Percentiles rank a stretch among this genome's conserved stretches.
Conservation (phyloP, 345 rosid genomes). For the Eucalyptus decipiens region DNA sequence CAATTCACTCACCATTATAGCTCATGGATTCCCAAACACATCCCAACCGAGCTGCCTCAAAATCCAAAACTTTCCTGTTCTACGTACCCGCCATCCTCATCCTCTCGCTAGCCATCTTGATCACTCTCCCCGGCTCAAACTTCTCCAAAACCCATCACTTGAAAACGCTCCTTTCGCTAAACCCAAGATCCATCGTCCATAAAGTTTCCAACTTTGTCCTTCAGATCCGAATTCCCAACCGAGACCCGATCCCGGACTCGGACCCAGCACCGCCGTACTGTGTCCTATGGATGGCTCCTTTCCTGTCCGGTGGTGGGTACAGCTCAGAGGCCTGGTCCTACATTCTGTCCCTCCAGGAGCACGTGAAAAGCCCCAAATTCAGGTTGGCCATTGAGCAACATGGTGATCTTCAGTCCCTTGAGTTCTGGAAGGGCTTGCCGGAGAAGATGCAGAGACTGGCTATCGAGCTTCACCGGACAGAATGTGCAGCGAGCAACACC, state of each 20-base stretch:
- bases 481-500: constrained; percentile 48
- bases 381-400: constrained; percentile 59
- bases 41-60: background rate
- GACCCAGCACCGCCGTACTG: constrained; percentile 21
- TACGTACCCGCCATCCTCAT: constrained; percentile 21
- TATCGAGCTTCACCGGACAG: constrained; percentile 25
- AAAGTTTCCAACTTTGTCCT: constrained; percentile 3
- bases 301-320: constrained; percentile 92
- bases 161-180: constrained; percentile 15
- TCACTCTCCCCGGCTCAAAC: constrained; percentile 16
- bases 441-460: constrained; percentile 26
- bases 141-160: constrained; percentile 18
- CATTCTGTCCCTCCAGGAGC: constrained; percentile 34
- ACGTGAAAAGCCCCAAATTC: constrained; percentile 24
- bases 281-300: constrained; percentile 89
- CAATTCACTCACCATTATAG: background rate
- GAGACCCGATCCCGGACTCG: background rate
- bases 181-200: constrained; percentile 12
- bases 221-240: background rate
- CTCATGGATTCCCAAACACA: background rate
- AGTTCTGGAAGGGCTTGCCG: constrained; percentile 74
- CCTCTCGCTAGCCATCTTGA: constrained; percentile 27
- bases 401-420: constrained; percentile 54
- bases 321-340: constrained; percentile 91
- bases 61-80: constrained; percentile 13